A percentile compares a stretch with the other conserved stretches of the same genome.
Conservation (phyloP, 805 yeast species). For the Tetrapisispora taiwanensis region DNA sequence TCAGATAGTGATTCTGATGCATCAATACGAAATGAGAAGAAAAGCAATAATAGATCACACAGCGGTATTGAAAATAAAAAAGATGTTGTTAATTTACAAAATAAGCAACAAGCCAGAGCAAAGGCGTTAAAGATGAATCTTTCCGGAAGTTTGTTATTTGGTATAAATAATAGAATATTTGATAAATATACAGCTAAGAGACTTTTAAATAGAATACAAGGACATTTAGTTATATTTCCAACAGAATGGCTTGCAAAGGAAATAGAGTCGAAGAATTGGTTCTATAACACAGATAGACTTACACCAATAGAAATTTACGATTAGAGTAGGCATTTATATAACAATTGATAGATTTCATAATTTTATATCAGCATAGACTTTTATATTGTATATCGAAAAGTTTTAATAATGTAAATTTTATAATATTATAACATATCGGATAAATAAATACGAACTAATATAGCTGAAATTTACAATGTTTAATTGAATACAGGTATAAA, state of each 20-base stretch:
- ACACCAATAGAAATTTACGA: constrained; percentile 88
- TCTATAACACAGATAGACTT: constrained; percentile 81
- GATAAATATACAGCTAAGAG: constrained; percentile 72
- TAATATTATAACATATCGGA: too few relatives aligned
- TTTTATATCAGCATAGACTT: neutral
- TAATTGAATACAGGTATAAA: too few relatives aligned
- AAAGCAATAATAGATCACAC: neutral
- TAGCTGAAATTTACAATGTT: too few relatives aligned
- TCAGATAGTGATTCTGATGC: neutral
- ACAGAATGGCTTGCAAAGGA: constrained; percentile 83
- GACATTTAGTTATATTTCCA: constrained; percentile 87
- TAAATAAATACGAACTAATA: too few relatives aligned
- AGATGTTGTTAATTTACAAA: neutral
- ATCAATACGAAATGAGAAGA: neutral
- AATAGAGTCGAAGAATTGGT: constrained; percentile 89
- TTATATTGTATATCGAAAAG: too few relatives aligned
- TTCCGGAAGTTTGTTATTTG: constrained; percentile 24
- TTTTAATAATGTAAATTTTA: too few relatives aligned
- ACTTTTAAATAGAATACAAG: constrained; percentile 61
- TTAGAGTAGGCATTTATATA: too few relatives aligned
- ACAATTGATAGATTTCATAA: too few relatives aligned
- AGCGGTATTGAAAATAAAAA: neutral
- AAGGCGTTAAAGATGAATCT: constrained; percentile 23
- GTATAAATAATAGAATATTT: constrained; percentile 39
- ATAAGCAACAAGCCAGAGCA: constrained; percentile 8